Evolutionary conservation across 305 asterid species (phyloP).

Genomic region (Fraxinus albicans): DNA sequence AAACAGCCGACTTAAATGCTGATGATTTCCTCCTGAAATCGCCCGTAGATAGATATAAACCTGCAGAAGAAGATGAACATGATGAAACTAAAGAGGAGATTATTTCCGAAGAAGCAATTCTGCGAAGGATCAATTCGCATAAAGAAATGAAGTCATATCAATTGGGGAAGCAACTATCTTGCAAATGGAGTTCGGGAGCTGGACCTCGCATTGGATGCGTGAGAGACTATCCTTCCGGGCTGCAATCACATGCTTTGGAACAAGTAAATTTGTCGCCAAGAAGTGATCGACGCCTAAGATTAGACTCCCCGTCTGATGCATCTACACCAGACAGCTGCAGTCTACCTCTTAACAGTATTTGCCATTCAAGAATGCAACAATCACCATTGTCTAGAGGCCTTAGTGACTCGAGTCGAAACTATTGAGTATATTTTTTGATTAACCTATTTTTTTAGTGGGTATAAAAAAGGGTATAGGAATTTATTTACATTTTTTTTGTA

Average conservation of each 20-base stretch:
- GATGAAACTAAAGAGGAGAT: conserved; percentile 33
- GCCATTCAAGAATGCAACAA: conserved; percentile 33
- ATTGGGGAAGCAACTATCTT: conserved; percentile 63
- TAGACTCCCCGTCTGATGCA: conserved; percentile 38
- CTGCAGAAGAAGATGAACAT: conserved; percentile 37
- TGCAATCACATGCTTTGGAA: conserved; percentile 66
- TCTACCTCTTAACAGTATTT: conserved; percentile 32
- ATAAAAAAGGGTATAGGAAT: conserved; percentile 42
- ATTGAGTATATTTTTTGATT: conserved; percentile 26
- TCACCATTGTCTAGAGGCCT: conserved; percentile 33
- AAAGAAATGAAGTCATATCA: conserved; percentile 59
- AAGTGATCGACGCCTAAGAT: conserved; percentile 38
- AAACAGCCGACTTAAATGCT: conserved; percentile 19
- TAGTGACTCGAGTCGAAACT: conserved; percentile 13
- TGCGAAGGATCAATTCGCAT: conserved; percentile 62
- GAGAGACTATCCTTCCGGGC: conserved; percentile 72
- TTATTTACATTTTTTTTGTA: conserved; percentile 22
- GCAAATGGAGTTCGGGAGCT: conserved; percentile 84
- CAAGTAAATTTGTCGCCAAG: conserved; percentile 62
- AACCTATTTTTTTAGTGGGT: conserved; percentile 50
- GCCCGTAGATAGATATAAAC: conserved; percentile 32
- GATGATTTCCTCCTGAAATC: conserved; percentile 32
- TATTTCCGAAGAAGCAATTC: conserved; percentile 44
- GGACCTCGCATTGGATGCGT: conserved; percentile 78
- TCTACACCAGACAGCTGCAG: conserved; percentile 51